These are phyloP conservation scores for Stephania cephalantha DNA, from an alignment of 164 flowering plant genomes.

Conservation along the genomic window DNA sequence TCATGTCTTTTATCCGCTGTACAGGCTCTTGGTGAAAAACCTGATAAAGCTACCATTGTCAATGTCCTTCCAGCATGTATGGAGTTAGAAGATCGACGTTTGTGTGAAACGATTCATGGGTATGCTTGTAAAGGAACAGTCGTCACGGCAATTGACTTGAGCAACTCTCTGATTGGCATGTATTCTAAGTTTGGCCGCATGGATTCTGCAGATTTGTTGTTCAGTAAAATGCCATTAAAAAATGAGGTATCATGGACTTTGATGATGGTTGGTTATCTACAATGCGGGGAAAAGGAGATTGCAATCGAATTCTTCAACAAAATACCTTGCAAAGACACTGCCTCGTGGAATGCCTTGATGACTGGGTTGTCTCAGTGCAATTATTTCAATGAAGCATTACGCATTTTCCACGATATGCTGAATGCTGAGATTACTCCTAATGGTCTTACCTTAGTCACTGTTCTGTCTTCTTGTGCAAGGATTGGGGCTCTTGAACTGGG, in stretches of 20 bases:
- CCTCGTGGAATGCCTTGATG: slow-evolving; percentile 16
- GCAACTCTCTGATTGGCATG: slow-evolving; percentile 9
- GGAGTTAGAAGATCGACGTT: slow-evolving; percentile 1
- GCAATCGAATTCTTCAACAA: slow-evolving; percentile 10
- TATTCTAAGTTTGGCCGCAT: slow-evolving; percentile 12
- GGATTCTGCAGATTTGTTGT: slow-evolving; percentile 7
- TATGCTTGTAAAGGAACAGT: slow-evolving; percentile 4
- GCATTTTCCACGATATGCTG: slow-evolving; percentile 14
- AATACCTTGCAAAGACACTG: slow-evolving; percentile 14
- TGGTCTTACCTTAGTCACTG: slow-evolving; percentile 9
- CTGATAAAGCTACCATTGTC: slow-evolving; percentile 13
- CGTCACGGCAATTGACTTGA: slow-evolving; percentile 1
- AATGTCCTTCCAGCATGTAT: slow-evolving; percentile 10
- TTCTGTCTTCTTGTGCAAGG: slow-evolving; percentile 8
- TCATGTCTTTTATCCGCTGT: background rate
- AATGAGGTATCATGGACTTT: slow-evolving; percentile 9
- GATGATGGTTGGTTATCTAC: slow-evolving; percentile 13
- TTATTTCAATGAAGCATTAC: slow-evolving; percentile 13
- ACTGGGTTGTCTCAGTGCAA: slow-evolving; percentile 7
- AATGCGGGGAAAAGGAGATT: slow-evolving; percentile 11
- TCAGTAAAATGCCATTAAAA: slow-evolving; percentile 10
- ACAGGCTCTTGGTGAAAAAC: slow-evolving; percentile 8
- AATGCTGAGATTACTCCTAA: slow-evolving; percentile 9
- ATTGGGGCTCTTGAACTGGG: slow-evolving; percentile 14
- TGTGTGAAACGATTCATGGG: slow-evolving; percentile 6